Conservation (phyloP, 2,329 filamentous ascomycete genomes). For the Verticillium dahliae region DNA sequence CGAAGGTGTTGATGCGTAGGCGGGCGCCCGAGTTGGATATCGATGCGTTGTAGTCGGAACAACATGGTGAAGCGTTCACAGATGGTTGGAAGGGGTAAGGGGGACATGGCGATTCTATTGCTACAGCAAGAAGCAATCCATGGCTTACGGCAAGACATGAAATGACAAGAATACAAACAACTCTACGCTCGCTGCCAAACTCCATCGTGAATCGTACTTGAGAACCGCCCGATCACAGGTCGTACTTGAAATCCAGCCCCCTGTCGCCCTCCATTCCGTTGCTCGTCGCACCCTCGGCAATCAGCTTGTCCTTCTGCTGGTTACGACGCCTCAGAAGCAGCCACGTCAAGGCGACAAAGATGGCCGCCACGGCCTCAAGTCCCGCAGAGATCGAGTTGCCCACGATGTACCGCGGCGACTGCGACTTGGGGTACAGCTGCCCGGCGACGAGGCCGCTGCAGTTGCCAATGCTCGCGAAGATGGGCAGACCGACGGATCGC, state of each 20-base stretch:
- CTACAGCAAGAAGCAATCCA: too few species aligned
- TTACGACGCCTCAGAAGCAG: conserved; percentile 1
- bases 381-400: conserved; percentile 15
- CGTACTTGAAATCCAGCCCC: conserved; percentile 1
- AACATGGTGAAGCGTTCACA: too few species aligned
- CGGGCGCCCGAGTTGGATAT: conserved; percentile 7
- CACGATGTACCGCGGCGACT: conserved; percentile 12
- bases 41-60: background rate
- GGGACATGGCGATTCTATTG: too few species aligned
- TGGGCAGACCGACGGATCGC: conserved; percentile 7
- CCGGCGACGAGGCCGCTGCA: conserved; percentile 4
- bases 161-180: too few species aligned
- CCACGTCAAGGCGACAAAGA: background rate
- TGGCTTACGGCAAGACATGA: too few species aligned
- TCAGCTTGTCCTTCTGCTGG: conserved; percentile 5
- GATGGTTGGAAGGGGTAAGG: too few species aligned
- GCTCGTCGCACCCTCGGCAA: conserved; percentile 2
- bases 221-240: background rate
- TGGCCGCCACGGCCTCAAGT: conserved; percentile 13
- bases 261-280: conserved; percentile 3
- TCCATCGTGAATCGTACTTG: background rate
- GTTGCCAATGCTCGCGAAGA: conserved; percentile 10
- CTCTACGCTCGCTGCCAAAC: too few species aligned
- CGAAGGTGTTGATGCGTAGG: conserved; percentile 5
- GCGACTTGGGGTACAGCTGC: conserved; percentile 4